Evolutionary conservation across 2,329 filamentous ascomycete genomes (phyloP).

Genomic region (Hymenoscyphus fructigenus): DNA sequence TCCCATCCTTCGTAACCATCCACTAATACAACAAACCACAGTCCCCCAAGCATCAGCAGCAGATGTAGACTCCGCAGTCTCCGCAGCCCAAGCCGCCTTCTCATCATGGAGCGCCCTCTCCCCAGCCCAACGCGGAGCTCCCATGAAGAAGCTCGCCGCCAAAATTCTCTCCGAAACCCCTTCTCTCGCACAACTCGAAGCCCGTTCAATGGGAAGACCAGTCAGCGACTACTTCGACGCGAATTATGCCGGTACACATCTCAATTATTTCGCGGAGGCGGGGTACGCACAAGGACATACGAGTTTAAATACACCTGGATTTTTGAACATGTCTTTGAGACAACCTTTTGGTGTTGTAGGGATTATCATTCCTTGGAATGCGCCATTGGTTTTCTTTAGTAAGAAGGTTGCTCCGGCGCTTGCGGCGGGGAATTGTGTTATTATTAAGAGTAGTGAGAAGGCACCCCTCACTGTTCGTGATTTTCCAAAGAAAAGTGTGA

Average conservation of each 20-base stretch:
- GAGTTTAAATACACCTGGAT: slow-evolving; percentile 41
- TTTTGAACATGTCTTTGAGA: slow-evolving; percentile 60
- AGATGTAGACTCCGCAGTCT: slow-evolving; percentile 40
- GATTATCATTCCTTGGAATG: slow-evolving; percentile 60
- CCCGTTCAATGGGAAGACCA: slow-evolving; percentile 39
- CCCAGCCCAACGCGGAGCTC: slow-evolving; percentile 34
- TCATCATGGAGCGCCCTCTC: slow-evolving; percentile 41
- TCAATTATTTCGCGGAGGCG: slow-evolving; percentile 42
- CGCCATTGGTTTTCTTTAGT: slow-evolving; percentile 47
- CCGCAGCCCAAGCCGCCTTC: slow-evolving; percentile 40
- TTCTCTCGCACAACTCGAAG: slow-evolving; percentile 39
- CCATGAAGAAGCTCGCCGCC: slow-evolving; percentile 37
- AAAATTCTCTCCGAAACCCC: slow-evolving; percentile 34
- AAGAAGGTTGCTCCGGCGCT: slow-evolving; percentile 60
- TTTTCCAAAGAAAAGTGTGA: slow-evolving; percentile 49
- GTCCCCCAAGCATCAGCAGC: slow-evolving; percentile 46
- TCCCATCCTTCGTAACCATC: background rate
- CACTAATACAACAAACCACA: slow-evolving; percentile 16
- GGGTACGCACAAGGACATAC: slow-evolving; percentile 43
- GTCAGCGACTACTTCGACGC: slow-evolving; percentile 36
- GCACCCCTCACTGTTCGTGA: slow-evolving; percentile 60
- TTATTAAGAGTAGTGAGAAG: slow-evolving; percentile 33
- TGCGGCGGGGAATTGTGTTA: slow-evolving; percentile 56
- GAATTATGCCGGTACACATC: slow-evolving; percentile 38
- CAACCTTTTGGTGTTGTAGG: slow-evolving; percentile 48